Base-by-base conservation (phyloP, 768 basidiomycete species). In the Cytidiella melzeri region DNA sequence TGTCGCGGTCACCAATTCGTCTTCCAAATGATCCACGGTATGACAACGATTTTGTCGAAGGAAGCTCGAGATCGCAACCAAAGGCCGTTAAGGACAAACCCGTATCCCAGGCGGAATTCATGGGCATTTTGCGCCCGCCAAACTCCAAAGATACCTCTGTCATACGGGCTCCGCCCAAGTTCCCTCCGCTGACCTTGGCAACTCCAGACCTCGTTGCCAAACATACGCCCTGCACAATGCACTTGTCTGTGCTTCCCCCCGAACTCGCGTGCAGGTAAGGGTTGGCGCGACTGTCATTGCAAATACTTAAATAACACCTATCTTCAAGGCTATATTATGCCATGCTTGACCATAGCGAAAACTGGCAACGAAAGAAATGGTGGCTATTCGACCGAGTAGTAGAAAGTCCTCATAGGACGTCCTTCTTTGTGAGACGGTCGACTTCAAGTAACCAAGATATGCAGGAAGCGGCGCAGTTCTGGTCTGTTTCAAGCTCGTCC, bases 361-460 rank as follows among this genome's bases (percentile, higher is more conserved):
- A 64, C 6, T 92, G 88, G 89, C 68, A 75, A 53, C 70, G 79
- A 43, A 88, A 86, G 53, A 86, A 81, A 57, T 92, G 89, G 90
- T 91, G 83, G 83, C 72, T 92, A 18, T 84, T 87, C 63, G 87
- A 92, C 58, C 73, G 81, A 19, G 53, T 91, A 12, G 90, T 91
- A 1, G 87, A 91, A 65, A 88, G 86, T 56, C 87, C 89, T 3
- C 89, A 92, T 66, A 72, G 79, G n/a, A 87, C 89, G 1, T 78
- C 84, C 1, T 89, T 91, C 65, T 92, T 77, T 66, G 79, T 77
- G 4, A 67, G 87, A 43, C 72, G 70, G 55, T 20, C 39, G 9
- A 34, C 54, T 12, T 37, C 48, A 2, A 69, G 70, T 23, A 64
- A 68, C 13, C 69, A 75, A 34, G 66, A 69, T 7, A 84, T 84